Percentiles rank a stretch among this genome's conserved stretches.
These are phyloP conservation scores for Chaetomium sp. DNA, from an alignment of 2,329 filamentous ascomycete species.

Conservation along the genomic window DNA sequence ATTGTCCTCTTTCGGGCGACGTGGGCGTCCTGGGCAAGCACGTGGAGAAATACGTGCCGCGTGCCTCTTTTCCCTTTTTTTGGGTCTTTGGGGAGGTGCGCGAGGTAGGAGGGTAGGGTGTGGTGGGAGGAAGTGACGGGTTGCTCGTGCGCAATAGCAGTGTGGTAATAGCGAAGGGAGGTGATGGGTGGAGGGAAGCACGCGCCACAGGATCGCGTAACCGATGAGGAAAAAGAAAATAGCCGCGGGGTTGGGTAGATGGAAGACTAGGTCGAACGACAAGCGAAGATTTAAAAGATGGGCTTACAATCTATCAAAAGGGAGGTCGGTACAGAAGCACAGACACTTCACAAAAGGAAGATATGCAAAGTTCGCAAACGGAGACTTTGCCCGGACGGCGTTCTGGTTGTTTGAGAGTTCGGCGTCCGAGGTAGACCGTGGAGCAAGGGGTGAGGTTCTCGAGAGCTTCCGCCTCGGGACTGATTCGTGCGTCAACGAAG, in stretches of 20 bases:
- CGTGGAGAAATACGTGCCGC: no score
- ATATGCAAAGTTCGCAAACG: not conserved
- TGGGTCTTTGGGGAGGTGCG: no score
- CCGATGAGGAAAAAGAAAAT: not conserved
- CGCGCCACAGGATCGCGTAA: not conserved
- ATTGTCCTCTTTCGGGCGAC: no score
- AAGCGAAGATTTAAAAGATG: not conserved
- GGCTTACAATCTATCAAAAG: slow-evolving; percentile 9
- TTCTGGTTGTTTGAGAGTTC: not conserved
- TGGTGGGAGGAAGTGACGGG: not conserved
- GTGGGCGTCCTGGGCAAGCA: no score
- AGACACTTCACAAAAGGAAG: not conserved
- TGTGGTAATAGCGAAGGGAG: not conserved
- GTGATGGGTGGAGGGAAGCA: not conserved
- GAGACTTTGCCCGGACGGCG: not conserved
- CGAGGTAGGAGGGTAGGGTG: no score
- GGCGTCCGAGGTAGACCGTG: slow-evolving; percentile 1
- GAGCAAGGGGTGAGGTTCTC: slow-evolving; percentile 8
- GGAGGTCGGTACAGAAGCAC: not conserved
- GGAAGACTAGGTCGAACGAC: not conserved
- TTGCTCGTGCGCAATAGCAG: not conserved
- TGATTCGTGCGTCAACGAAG: slow-evolving; percentile 14
- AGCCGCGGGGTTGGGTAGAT: slow-evolving; percentile 5
- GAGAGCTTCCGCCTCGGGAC: not conserved
- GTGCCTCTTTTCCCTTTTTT: no score